A percentile compares a stretch with the other conserved stretches of the same genome.
Conservation (phyloP, 176 grass and related monocot genomes). For the Zoysia japonica region DNA sequence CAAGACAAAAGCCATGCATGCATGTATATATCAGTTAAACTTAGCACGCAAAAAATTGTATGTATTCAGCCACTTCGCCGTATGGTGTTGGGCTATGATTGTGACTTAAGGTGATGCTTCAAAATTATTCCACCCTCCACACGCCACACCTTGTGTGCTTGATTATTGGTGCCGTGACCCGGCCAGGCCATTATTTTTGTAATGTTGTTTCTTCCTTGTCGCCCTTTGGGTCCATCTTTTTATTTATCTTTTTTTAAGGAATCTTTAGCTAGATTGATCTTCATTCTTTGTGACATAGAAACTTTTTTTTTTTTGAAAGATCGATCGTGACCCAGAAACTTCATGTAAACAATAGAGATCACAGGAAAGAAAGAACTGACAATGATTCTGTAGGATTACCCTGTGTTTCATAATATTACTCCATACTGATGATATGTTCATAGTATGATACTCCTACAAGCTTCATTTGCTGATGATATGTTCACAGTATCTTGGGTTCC, state of each 20-base stretch:
- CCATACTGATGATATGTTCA: background rate
- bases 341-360: background rate
- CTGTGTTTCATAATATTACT: background rate
- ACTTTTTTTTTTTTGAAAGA: too few species aligned
- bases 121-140: slow-evolving; percentile 33
- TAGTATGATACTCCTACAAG: slow-evolving; percentile 21
- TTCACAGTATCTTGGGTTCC: background rate
- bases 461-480: slow-evolving; percentile 21
- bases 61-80: slow-evolving; percentile 15
- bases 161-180: slow-evolving; percentile 40
- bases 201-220: background rate
- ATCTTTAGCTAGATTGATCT: too few species aligned
- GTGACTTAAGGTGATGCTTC: too few species aligned
- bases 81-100: slow-evolving; percentile 14
- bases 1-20: background rate
- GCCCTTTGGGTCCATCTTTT: background rate
- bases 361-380: background rate
- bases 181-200: slow-evolving; percentile 13
- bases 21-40: background rate
- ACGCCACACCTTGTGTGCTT: background rate
- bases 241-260: background rate
- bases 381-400: background rate
- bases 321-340: background rate
- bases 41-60: background rate
- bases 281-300: too few species aligned